Percentiles rank a stretch among this genome's conserved stretches.
These are phyloP conservation scores for Scalesia atractyloides DNA, from an alignment of 129 eudicot genomes.

Conservation along the genomic window DNA sequence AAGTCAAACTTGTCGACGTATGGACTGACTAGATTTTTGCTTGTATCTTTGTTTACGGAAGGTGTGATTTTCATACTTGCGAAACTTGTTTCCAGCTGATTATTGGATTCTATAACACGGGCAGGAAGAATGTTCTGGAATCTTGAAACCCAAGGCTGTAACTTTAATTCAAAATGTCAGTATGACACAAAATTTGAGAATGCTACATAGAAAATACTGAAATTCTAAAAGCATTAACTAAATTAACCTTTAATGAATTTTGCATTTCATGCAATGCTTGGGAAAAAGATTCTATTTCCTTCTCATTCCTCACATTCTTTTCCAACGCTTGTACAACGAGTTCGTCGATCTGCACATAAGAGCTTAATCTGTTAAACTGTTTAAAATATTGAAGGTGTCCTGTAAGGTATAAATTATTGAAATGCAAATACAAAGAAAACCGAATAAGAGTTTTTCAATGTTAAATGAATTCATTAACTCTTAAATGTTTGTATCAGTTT, in stretches of 20 bases:
- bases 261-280: constrained; percentile 61
- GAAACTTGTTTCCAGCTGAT: constrained; percentile 38
- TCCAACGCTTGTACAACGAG: constrained; percentile 79
- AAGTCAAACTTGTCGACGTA: constrained; percentile 46
- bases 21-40: constrained; percentile 48
- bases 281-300: constrained; percentile 73
- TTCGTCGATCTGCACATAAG: constrained; percentile 77
- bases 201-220: background rate
- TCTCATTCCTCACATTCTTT: constrained; percentile 43
- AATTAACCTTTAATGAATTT: constrained; percentile 64
- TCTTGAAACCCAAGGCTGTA: constrained; percentile 88
- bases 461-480: background rate
- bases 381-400: background rate
- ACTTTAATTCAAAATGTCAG: background rate
- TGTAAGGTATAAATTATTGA: background rate
- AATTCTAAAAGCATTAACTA: constrained; percentile 10
- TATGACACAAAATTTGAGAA: background rate
- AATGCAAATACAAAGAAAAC: background rate
- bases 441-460: constrained; percentile 1
- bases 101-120: constrained; percentile 31
- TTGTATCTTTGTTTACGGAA: constrained; percentile 26
- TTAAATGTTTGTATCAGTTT: background rate
- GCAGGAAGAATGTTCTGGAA: constrained; percentile 52
- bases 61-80: constrained; percentile 31
- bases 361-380: background rate